Percentiles rank a stretch among this genome's conserved stretches.
Evolutionary conservation across 129 eudicot genomes (phyloP).

Genomic region (Helianthus tuberosus): DNA sequence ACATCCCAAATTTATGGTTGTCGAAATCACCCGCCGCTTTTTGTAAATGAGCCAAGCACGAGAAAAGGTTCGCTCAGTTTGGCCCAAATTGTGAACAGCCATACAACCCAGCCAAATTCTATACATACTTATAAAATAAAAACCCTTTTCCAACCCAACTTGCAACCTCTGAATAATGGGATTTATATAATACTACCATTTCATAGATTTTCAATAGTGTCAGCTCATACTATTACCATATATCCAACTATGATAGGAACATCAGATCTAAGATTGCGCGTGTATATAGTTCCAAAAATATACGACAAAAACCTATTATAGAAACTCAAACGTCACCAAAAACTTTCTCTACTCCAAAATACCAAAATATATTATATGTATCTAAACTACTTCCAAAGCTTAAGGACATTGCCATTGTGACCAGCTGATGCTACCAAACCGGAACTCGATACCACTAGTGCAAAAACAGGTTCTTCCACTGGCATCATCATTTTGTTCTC

Average conservation of each 20-base stretch:
- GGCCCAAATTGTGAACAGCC: too few species aligned
- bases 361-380: background rate
- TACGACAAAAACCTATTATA: background rate
- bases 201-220: background rate
- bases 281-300: background rate
- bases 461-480: conserved; percentile 43
- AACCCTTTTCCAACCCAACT: background rate
- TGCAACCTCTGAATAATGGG: background rate
- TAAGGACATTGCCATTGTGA: conserved; percentile 43
- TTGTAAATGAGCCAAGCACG: too few species aligned
- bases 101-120: background rate
- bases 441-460: conserved; percentile 53
- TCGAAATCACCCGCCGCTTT: too few species aligned
- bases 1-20: background rate
- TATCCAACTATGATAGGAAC: background rate
- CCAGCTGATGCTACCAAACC: conserved; percentile 70
- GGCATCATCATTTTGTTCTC: conserved; percentile 65
- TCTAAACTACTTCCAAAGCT: conserved; percentile 64
- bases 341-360: conserved; percentile 4
- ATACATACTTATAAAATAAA: background rate
- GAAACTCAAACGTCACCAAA: background rate
- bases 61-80: too few species aligned
- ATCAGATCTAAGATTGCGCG: background rate
- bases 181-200: background rate
- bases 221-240: background rate